Base-by-base conservation (phyloP, 768 basidiomycete species). In the Mycena pura region DNA sequence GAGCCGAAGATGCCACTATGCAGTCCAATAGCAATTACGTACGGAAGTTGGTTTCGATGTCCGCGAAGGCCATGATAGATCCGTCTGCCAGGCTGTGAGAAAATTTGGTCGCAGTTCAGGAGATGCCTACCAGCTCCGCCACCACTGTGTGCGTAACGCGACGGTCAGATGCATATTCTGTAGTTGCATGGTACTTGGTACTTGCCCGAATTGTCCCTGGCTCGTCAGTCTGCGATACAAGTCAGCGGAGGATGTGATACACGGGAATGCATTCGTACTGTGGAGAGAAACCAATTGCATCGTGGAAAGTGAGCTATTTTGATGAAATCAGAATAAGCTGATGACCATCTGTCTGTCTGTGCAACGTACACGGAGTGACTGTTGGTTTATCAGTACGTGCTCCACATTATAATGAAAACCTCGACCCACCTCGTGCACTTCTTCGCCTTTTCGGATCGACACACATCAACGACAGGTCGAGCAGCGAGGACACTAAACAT, bases 251-350 rank as follows among this genome's bases (percentile, higher is more conserved):
- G 25, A 47, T 11, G 9, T 5, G 28, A 17, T n/a, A 11, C n/a
- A 29, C 5, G 31, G 15, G 17, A 19, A 15, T 8, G 6, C 28
- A 14, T n/a, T 15, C 15, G 13, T 24, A 34, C n/a, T 60, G 64
- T 8, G 66, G 62, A 1, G 73, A 74, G 60, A 72, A 76, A 6
- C 73, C 74, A 38, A 76, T 73, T 4, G 73, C 74, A 47, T 76
- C 74, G 63, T 76, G 69, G 68, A 71, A 71, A 14, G 70, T 70
- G 41, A 72, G 65, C 69, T 70, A 58, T 19, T 19, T 7, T 15
- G 15, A 28, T 19, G n/a, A n/a, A 7, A 56, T 52, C 14, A 45
- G 28, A n/a, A n/a, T n/a, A n/a, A n/a, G n/a, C n/a, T 3, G 40
- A 39, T 48, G 45, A 43, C 14, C 36, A 9, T 17, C n/a, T 9